Evolutionary conservation across 2,329 filamentous ascomycete species (phyloP), one percentile per base, ranked within the genome.

Genomic region (Trichoderma sp.): DNA sequence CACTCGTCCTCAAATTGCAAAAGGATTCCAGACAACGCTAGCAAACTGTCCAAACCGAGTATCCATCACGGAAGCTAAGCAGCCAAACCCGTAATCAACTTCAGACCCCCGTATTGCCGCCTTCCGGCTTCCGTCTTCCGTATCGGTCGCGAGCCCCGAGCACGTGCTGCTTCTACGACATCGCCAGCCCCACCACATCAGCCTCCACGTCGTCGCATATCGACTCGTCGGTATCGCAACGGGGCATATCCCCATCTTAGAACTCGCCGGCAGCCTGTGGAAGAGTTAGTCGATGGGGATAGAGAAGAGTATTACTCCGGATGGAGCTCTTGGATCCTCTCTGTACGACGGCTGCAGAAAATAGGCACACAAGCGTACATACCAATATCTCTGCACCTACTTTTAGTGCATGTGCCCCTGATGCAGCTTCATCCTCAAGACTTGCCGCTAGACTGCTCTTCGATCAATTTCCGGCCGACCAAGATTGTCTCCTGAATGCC

Each of bases 401-500:
- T 51, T 59, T 43, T 66, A 39, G 39, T 49, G 10, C 54, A 66
- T 54, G 58, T 66, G 64, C 63, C 51, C 51, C 55, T 59, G 49
- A 59, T 28, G 64, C 64, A 59, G 55, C 39, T 32, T 52, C 64
- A 60, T 32, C 43, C 16, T 66, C 52, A 66, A 32, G 67, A 43
- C 37, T 34, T 39, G 46, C 28, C 18, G 66, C 74, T 72, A 69
- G 76, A 77, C 75, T 80, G 77, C 76, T 85, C 81, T n/a, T 82
- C 78, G 73, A 90, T 89, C 76, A 87, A 79, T 28, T 75, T 80
- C 65, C 83, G 83, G 4, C 87, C 88, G 30, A 88, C 81, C 60
- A 85, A 78, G 63, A 90, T 86, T 0, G 86, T 87, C 72, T 89
- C 87, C 4, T 81, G 79, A 76, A 86, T 83, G 13, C 87, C 84